Conservation (phyloP, 495 filamentous ascomycete species). For the Penicillium canariense region DNA sequence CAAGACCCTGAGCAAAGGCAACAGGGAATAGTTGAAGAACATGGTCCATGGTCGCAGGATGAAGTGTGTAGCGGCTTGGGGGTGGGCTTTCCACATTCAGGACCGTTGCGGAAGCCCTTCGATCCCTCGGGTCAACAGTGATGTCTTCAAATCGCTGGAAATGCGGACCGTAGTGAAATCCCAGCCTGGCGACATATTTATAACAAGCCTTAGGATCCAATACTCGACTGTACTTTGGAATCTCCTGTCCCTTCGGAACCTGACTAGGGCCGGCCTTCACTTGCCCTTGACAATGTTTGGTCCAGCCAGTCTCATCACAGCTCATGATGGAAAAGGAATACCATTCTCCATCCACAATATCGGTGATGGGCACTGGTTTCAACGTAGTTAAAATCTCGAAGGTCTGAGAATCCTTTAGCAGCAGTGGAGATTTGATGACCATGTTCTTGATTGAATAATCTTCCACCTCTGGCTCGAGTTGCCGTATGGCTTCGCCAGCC, state of each 20-base stretch:
- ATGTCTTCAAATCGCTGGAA: background rate
- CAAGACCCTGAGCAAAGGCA: background rate
- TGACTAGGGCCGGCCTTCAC: background rate
- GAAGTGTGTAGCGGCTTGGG: background rate
- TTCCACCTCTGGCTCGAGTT: constrained; percentile 10
- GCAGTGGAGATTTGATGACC: background rate
- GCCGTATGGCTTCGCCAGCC: constrained; percentile 44
- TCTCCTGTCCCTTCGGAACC: background rate
- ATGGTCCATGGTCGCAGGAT: background rate
- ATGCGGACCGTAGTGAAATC: background rate
- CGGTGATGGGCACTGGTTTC: background rate
- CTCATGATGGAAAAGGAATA: background rate
- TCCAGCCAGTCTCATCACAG: background rate
- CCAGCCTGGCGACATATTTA: too few relatives aligned
- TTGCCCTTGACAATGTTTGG: background rate
- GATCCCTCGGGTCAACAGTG: background rate
- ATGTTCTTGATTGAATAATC: background rate
- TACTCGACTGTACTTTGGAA: too few relatives aligned
- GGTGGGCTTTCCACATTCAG: too few relatives aligned
- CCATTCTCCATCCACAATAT: background rate
- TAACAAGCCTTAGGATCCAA: too few relatives aligned
- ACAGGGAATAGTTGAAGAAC: background rate
- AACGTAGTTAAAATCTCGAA: background rate
- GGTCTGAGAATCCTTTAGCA: background rate
- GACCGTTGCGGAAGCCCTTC: too few relatives aligned